Base-by-base conservation (phyloP, 345 rosid species). In the Carallia pectinifolia region DNA sequence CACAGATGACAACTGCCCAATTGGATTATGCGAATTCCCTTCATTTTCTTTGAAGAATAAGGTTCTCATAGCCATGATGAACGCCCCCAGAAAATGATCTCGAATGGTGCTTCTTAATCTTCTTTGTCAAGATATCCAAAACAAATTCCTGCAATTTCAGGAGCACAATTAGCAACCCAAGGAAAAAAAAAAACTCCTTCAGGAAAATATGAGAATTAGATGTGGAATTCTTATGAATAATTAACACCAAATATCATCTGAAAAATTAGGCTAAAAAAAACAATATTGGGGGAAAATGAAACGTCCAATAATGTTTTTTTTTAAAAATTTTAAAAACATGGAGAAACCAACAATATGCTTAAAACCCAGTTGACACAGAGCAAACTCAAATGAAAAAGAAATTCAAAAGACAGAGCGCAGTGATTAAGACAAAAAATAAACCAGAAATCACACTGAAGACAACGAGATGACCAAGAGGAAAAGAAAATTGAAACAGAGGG, bases 21-120 rank as follows among this genome's bases (percentile, higher is more conserved):
- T 77, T 59, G 85, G 82, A 76, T 76, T 75, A 66, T 80, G 83
- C 15, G 61, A 80, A 66, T 64, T 71, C 69, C 89, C 90, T 79
- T 88, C 96, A 74, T 81, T 89, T 64, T 87, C 92, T 74, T 87
- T 87, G 67, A 86, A 67, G 73, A 80, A 79, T 66, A 81, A 70
- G 77, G 96, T 80, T 80, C 90, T 93, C 97, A 83, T 86, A 78
- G 95, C 90, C 93, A 90, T 72, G 29, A 55, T 16, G 6, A 7
- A 47, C 29, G n/a, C 48, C 67, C 67, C 34, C 66, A 56, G 50
- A 16, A 64, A 76, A n/a, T 7, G 53, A 38, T 73, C 74, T 60
- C 3, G 48, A 39, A 19, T 18, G 12, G 36, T 66, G 39, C 23
- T 54, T 71, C 38, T 68, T 19, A 53, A 54, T 39, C 60, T 31